Percentiles rank a stretch among this genome's conserved stretches.
Evolutionary conservation across 306 rosid species (phyloP).

Genomic region (Styphnolobium japonicum): DNA sequence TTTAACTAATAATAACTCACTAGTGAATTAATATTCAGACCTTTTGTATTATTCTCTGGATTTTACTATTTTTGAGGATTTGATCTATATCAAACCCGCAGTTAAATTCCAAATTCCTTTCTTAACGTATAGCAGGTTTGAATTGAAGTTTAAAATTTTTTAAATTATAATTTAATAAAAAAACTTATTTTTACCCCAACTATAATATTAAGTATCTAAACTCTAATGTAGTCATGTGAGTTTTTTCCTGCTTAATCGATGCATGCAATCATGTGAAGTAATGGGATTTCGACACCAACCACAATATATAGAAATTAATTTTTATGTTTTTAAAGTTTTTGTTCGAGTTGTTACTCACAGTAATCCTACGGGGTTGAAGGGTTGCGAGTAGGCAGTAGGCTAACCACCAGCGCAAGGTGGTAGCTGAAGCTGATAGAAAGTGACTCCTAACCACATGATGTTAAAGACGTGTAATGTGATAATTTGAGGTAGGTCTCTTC

Average conservation of each 20-base stretch:
- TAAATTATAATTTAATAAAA: too few species aligned
- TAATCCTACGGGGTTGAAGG: not conserved
- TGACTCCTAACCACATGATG: constrained; percentile 19
- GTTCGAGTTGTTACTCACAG: not conserved
- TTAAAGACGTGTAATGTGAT: not conserved
- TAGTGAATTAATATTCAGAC: not conserved
- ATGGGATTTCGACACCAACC: not conserved
- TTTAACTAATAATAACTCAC: not conserved
- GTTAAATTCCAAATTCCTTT: not conserved
- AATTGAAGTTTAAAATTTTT: too few species aligned
- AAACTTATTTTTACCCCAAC: too few species aligned
- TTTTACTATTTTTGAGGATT: not conserved
- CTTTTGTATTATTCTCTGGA: not conserved
- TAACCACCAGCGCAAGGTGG: not conserved
- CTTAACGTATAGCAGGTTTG: too few species aligned
- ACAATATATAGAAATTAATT: too few species aligned
- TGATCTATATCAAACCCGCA: not conserved
- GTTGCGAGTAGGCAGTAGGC: not conserved
- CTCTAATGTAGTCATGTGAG: too few species aligned
- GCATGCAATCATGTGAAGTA: not conserved
- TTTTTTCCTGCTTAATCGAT: not conserved
- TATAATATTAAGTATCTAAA: too few species aligned
- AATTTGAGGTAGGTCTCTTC: not conserved
- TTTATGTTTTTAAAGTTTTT: not conserved
- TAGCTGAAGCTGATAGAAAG: not conserved